Evolutionary conservation across 1,284 basidiomycete species (phyloP).

Genomic region (Trametes pubescens): DNA sequence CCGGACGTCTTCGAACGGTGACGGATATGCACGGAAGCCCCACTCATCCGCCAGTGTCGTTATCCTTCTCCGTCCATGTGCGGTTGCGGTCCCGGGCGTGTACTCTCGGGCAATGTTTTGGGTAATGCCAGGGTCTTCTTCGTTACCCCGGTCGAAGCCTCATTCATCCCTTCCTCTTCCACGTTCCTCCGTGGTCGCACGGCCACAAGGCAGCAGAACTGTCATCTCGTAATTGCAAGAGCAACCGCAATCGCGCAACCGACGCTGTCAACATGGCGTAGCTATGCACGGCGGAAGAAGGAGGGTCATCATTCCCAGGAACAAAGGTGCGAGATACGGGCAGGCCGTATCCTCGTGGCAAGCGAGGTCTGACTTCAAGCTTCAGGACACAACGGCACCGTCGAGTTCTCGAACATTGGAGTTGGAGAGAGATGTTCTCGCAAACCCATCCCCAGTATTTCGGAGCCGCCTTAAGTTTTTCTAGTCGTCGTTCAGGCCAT

Average conservation of each 20-base stretch:
- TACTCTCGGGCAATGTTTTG: neutral
- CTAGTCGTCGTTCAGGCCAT: neutral
- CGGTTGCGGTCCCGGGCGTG: slow-evolving; percentile 13
- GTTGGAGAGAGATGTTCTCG: too few species aligned
- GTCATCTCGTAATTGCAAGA: neutral
- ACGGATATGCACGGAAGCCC: neutral
- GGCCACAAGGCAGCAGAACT: neutral
- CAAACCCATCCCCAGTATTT: neutral
- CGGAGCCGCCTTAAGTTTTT: neutral
- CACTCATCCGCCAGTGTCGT: neutral
- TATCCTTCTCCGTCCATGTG: neutral
- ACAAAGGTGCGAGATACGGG: neutral
- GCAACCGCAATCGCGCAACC: neutral
- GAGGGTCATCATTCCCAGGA: neutral
- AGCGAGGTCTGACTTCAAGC: too few species aligned
- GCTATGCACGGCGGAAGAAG: neutral
- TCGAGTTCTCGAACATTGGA: too few species aligned
- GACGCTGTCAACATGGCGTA: neutral
- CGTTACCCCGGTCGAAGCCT: neutral
- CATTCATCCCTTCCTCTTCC: neutral
- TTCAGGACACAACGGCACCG: neutral
- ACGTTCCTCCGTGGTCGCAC: neutral
- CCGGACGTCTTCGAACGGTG: slow-evolving; percentile 9
- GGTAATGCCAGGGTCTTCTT: slow-evolving; percentile 6
- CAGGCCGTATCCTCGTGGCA: neutral